phyloP scores from a whole-genome alignment of 164 flowering plant genomes.

The Vitis labrusca region DNA sequence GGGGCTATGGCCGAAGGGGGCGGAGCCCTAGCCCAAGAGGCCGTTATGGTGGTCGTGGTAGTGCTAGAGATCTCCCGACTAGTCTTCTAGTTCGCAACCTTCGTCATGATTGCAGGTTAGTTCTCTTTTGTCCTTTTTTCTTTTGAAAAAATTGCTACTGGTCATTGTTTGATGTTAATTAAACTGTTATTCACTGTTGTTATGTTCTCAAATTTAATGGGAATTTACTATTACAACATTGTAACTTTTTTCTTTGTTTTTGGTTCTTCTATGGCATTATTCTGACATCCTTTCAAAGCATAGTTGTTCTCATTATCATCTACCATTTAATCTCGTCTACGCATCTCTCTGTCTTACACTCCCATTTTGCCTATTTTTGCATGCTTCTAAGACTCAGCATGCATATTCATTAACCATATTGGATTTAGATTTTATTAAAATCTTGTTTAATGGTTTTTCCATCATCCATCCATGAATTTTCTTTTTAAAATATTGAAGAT shows the following conservation, averaged over 20 bases:
- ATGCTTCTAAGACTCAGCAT: not conserved
- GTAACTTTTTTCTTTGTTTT: not conserved
- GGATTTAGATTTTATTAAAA: too few relatives aligned
- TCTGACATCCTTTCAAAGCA: not conserved
- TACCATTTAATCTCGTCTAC: too few relatives aligned
- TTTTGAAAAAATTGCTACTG: not conserved
- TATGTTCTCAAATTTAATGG: not conserved
- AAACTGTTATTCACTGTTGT: not conserved
- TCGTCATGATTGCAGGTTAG: constrained; percentile 52
- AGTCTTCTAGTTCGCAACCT: constrained; percentile 54
- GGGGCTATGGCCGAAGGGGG: constrained; percentile 41
- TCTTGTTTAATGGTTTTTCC: too few relatives aligned
- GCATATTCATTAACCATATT: too few relatives aligned
- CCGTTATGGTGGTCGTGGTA: constrained; percentile 31
- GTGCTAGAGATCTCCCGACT: constrained; percentile 42
- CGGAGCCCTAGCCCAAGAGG: constrained; percentile 51
- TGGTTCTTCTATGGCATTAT: not conserved
- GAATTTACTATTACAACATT: not conserved
- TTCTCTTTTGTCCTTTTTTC: not conserved
- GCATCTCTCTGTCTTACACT: too few relatives aligned
- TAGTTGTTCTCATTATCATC: not conserved
- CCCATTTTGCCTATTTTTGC: too few relatives aligned
- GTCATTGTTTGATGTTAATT: not conserved
- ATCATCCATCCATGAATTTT: too few relatives aligned
- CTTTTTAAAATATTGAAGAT: too few relatives aligned